Percentiles rank a stretch among this genome's conserved stretches.
These are phyloP conservation scores for Trypanosoma brucei DNA, from an alignment of 208 protist genomes.

Conservation along the genomic window DNA sequence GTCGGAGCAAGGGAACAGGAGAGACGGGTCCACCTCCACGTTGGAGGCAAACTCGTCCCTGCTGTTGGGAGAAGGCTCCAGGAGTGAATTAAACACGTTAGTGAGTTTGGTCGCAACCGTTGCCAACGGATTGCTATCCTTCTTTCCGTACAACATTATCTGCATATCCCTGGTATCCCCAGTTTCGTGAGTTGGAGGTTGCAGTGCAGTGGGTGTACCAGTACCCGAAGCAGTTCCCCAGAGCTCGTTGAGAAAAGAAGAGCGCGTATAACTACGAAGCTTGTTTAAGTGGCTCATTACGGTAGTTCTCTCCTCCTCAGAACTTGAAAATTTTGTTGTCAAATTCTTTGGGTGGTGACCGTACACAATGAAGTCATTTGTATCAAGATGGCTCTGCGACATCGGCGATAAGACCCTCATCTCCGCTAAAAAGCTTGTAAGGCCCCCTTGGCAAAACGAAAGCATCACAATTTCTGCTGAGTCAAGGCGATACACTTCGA, in stretches of 20 bases:
- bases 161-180: background rate
- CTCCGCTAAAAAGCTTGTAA: constrained; percentile 24
- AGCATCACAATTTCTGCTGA: constrained; percentile 2
- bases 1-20: too few relatives aligned
- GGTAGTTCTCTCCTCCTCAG: background rate
- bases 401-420: constrained; percentile 19
- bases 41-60: too few relatives aligned
- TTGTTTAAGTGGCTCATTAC: background rate
- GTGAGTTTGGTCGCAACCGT: background rate
- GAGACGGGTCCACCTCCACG: too few relatives aligned
- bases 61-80: too few relatives aligned
- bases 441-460: constrained; percentile 21
- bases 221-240: too few relatives aligned
- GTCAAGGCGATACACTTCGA: constrained; percentile 14
- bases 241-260: too few relatives aligned
- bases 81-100: background rate
- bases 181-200: too few relatives aligned
- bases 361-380: constrained; percentile 30
- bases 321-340: background rate
- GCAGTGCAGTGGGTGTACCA: too few relatives aligned
- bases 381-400: constrained; percentile 9
- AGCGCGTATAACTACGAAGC: background rate
- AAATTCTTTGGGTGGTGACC: background rate
- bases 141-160: background rate
- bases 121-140: background rate